These are phyloP conservation scores for Helicostylum pulchrum DNA, from an alignment of 192 early-diverging fungal genomes.

Conservation along the genomic window DNA sequence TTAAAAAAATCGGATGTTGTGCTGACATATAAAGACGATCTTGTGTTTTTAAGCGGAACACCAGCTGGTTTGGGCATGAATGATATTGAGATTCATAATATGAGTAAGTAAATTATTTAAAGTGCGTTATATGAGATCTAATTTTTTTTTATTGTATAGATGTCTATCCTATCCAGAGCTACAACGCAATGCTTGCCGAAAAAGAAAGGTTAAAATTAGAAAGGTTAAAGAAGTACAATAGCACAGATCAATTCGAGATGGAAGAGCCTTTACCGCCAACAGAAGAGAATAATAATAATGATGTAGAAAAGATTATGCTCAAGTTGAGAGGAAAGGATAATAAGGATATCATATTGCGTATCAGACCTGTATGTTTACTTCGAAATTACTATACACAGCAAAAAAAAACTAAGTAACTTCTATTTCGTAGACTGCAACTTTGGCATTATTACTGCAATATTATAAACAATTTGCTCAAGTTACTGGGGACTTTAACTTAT, in stretches of 20 bases:
- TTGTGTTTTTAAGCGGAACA: constrained; percentile 22
- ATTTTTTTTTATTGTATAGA: constrained; percentile 3
- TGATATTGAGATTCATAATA: neutral
- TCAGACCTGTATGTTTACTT: constrained; percentile 19
- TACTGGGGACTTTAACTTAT: constrained; percentile 29
- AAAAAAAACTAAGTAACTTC: neutral
- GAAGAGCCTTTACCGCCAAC: neutral
- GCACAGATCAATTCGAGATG: neutral
- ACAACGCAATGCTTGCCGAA: constrained; percentile 10
- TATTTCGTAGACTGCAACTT: constrained; percentile 33
- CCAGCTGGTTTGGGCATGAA: constrained; percentile 26
- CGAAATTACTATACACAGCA: neutral
- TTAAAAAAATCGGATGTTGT: constrained; percentile 14
- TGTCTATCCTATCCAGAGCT: constrained; percentile 21
- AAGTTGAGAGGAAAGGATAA: constrained; percentile 24
- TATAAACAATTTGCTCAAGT: constrained; percentile 41
- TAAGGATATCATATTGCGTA: constrained; percentile 18
- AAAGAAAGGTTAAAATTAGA: constrained; percentile 8
- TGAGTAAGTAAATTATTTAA: constrained; percentile 10
- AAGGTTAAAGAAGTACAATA: constrained; percentile 11
- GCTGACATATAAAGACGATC: constrained; percentile 23
- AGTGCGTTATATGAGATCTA: neutral
- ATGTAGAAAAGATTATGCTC: constrained; percentile 5
- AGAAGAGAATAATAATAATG: neutral
- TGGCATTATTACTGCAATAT: constrained; percentile 45